Evolutionary conservation across 768 basidiomycete species (phyloP), one percentile per base, ranked within the genome.

Genomic region (Dentipellis fragilis): DNA sequence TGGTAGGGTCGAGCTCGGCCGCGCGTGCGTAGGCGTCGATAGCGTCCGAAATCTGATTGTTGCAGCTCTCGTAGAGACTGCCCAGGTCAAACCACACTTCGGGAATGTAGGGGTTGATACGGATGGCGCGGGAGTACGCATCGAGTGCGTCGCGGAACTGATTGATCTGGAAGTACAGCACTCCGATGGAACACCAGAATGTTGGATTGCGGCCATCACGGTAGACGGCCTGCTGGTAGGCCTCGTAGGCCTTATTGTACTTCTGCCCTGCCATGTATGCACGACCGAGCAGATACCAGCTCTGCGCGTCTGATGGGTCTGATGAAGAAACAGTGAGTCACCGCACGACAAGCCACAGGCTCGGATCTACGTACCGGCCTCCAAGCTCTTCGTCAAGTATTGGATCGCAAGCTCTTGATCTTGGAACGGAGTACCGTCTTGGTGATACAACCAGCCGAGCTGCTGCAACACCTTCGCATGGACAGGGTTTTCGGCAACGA

Each of bases 151-250:
- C 96, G 52, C 94, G 92, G 75, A 91, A 99, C 68, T 99, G 96
- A 71, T 97, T 98, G 75, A 99, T 97, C 68, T 99, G 94, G 79
- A 96, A 99, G 69, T 99, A 99, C 1, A 99, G 80, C 0, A 99
- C 96, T 49, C 96, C 96, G 65, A 99, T 99, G 21, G 93, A 95
- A 68, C 95, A 98, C 96, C 96, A 98, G 72, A 97, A 99, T 0
- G 96, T 97, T 0, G 96, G 96, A 68, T 98, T 99, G 57, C 93
- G 90, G 19, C 95, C 96, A 65, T 99, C 96, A 53, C 95, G 89
- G 71, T 98, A 98, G 16, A 99, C 93, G 17, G 96, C 95, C 70
- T 99, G 96, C 65, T 99, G 96, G 68, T 98, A 98, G 0, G 94
- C 94, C 69, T 99, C 95, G 72, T 99, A 98, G 16, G 96, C 96